These are phyloP conservation scores for Hymenoscyphus repandus DNA, from an alignment of 2,329 filamentous ascomycete species.

Conservation along the genomic window DNA sequence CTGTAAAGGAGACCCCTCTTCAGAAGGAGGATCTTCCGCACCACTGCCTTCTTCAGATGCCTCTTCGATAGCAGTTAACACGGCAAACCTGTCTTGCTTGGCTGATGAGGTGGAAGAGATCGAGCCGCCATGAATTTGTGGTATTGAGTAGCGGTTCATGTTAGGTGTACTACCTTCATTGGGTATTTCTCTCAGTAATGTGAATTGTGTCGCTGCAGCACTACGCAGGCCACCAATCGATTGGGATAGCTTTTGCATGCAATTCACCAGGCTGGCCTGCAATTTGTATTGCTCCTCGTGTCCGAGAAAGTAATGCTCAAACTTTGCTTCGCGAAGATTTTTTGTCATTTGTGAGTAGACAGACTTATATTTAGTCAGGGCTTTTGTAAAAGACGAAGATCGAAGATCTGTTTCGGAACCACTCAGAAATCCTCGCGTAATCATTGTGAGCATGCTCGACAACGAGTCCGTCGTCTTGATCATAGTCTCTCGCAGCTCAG, in stretches of 20 bases:
- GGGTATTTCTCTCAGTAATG: constrained; percentile 63
- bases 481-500: constrained; percentile 67
- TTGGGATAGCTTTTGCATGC: constrained; percentile 78
- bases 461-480: constrained; percentile 69
- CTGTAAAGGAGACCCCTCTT: constrained; percentile 9
- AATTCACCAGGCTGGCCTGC: constrained; percentile 75
- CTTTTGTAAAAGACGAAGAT: constrained; percentile 57
- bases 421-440: constrained; percentile 77
- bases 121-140: constrained; percentile 8
- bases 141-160: constrained; percentile 4
- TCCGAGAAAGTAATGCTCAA: constrained; percentile 80
- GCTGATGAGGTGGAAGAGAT: constrained; percentile 21
- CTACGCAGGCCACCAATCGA: constrained; percentile 86
- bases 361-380: constrained; percentile 58
- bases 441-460: constrained; percentile 74
- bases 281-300: constrained; percentile 73
- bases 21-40: constrained; percentile 34
- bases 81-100: constrained; percentile 39
- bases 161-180: constrained; percentile 18
- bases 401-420: constrained; percentile 75
- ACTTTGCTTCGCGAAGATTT: constrained; percentile 77
- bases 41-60: constrained; percentile 51
- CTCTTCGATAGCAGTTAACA: constrained; percentile 59
- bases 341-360: constrained; percentile 68
- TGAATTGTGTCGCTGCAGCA: constrained; percentile 84